phyloP scores from a whole-genome alignment of 306 rosid species.

The Biancaea sappan region DNA sequence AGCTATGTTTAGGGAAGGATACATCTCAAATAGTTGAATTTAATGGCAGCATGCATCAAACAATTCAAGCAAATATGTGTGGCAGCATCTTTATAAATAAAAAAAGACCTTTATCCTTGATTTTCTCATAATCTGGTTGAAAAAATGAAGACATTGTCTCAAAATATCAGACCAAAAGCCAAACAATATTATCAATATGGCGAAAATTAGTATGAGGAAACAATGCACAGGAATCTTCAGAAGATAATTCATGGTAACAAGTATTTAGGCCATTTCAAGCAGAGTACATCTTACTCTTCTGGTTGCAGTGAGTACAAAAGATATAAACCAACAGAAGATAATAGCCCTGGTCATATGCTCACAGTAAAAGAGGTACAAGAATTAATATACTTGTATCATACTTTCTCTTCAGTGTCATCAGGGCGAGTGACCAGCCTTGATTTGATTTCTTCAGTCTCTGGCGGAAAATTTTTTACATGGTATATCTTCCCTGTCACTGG shows the following conservation, averaged over 20 bases:
- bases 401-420: constrained; percentile 89
- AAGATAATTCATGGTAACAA: background rate
- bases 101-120: background rate
- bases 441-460: constrained; percentile 74
- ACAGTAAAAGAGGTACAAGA: background rate
- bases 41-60: constrained; percentile 7
- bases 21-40: background rate
- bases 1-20: background rate
- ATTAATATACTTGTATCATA: constrained; percentile 32
- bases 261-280: constrained; percentile 11
- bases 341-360: constrained; percentile 10
- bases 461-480: constrained; percentile 70
- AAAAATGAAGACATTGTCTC: background rate
- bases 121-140: constrained; percentile 15
- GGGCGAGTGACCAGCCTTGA: constrained; percentile 75
- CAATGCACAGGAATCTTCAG: background rate
- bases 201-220: constrained; percentile 12
- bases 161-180: background rate
- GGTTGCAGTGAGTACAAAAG: background rate
- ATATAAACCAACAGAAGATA: background rate
- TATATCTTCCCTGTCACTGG: constrained; percentile 87
- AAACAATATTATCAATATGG: background rate
- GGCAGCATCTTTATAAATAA: constrained; percentile 1
- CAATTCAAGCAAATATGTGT: constrained; percentile 12
- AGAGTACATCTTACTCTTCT: background rate